Percentiles rank a stretch among this genome's conserved stretches.
These are phyloP conservation scores for Stevia rebaudiana DNA, from an alignment of 140 eudicot species.

Conservation along the genomic window DNA sequence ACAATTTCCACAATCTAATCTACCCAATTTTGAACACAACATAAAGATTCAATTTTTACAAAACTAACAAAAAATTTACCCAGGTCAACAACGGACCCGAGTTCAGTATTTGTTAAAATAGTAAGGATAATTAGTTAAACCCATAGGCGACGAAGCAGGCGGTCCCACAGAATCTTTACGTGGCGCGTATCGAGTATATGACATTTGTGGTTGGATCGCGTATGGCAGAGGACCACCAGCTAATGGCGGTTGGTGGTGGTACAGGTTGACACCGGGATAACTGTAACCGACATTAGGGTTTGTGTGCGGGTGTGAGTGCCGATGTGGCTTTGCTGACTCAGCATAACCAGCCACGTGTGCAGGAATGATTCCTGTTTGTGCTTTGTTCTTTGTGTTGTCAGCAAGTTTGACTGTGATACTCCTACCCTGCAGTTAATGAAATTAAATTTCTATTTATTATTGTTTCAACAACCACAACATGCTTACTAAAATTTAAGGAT, in stretches of 20 bases:
- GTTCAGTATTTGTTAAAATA: conserved; percentile 34
- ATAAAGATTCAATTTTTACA: not conserved
- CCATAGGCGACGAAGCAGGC: conserved; percentile 27
- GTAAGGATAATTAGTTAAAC: conserved; percentile 37
- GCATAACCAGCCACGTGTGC: conserved; percentile 32
- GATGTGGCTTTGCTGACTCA: conserved; percentile 21
- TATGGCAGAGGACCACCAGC: conserved; percentile 26
- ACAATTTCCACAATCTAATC: conserved; percentile 10
- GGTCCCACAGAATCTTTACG: conserved; percentile 33
- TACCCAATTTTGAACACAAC: not conserved
- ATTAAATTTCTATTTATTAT: too few relatives aligned
- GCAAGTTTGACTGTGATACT: conserved; percentile 57
- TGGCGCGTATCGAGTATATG: conserved; percentile 33
- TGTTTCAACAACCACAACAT: too few relatives aligned
- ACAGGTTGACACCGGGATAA: conserved; percentile 31
- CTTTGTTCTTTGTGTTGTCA: conserved; percentile 49
- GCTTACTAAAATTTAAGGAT: too few relatives aligned
- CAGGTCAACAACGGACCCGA: conserved; percentile 5
- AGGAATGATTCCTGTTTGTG: conserved; percentile 37
- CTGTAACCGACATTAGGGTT: conserved; percentile 23
- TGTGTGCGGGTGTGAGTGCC: conserved; percentile 2
- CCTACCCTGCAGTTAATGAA: conserved; percentile 40
- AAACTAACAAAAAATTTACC: not conserved
- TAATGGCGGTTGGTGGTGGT: conserved; percentile 36
- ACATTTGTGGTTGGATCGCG: conserved; percentile 34